Percentiles rank a stretch among this genome's conserved stretches.
phyloP scores from a whole-genome alignment of 306 rosid genomes.

The Citrullus colocynthis region DNA sequence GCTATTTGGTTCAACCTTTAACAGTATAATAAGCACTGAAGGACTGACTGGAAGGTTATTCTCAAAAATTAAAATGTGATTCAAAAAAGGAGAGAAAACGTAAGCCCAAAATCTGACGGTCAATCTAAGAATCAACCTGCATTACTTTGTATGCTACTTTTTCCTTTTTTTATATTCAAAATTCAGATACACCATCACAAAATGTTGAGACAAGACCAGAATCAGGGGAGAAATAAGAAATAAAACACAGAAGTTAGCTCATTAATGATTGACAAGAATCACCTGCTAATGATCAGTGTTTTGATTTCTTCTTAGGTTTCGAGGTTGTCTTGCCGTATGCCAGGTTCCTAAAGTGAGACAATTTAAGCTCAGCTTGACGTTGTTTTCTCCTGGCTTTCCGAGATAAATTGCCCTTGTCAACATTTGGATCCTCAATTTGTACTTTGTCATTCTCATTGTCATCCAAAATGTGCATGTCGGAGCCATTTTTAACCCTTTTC shows the following conservation, averaged over 20 bases:
- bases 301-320: conserved; percentile 35
- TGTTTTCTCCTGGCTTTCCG: conserved; percentile 53
- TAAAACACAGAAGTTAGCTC: neutral
- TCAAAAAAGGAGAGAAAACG: neutral
- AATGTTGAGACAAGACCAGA: neutral
- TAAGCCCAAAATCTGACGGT: neutral
- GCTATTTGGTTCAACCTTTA: neutral
- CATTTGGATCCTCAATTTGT: conserved; percentile 18
- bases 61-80: neutral
- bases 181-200: neutral
- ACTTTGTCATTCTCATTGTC: conserved; percentile 20
- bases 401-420: conserved; percentile 26
- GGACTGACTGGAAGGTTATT: neutral
- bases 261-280: neutral
- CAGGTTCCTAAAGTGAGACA: conserved; percentile 26
- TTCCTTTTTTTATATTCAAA: neutral
- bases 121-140: neutral
- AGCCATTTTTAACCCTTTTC: conserved; percentile 24
- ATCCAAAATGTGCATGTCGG: conserved; percentile 17
- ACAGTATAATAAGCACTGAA: neutral
- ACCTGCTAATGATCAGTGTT: conserved; percentile 20
- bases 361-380: conserved; percentile 21
- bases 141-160: neutral
- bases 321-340: conserved; percentile 39
- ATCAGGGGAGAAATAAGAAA: neutral